Percentiles rank a stretch among this genome's conserved stretches.
Conservation (phyloP, 176 grass and related monocot species). For the Oryza glaberrima region DNA sequence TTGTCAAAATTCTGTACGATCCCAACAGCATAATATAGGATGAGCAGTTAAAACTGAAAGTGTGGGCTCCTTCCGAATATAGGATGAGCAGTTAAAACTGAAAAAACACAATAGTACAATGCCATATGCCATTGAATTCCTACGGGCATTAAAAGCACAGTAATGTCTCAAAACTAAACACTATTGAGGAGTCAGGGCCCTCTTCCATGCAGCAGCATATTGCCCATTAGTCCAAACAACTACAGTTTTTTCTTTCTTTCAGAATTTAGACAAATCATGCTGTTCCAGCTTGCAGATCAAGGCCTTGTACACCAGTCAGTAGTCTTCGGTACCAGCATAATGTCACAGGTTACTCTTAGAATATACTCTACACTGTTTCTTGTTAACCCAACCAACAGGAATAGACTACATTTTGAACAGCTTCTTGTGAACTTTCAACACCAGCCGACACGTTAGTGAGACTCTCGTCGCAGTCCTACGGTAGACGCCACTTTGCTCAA, state of each 20-base stretch:
- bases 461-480: slow-evolving; percentile 60
- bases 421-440: slow-evolving; percentile 83
- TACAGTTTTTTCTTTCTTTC: not conserved
- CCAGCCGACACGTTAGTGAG: slow-evolving; percentile 82
- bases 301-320: not conserved
- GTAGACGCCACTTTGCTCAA: slow-evolving; percentile 49
- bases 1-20: no score
- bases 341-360: not conserved
- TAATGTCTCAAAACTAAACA: no score
- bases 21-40: no score
- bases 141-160: not conserved
- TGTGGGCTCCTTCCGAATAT: no score
- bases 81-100: not conserved
- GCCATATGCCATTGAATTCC: not conserved
- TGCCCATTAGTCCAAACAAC: not conserved
- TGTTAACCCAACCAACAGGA: not conserved
- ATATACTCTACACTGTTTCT: not conserved
- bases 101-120: not conserved
- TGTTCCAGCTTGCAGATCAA: not conserved
- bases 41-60: not conserved
- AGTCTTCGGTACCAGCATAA: no score
- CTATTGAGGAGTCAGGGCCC: no score
- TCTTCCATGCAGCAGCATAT: not conserved
- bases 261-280: not conserved
- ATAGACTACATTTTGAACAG: slow-evolving; percentile 74